Evolutionary conservation across 192 early-diverging fungal species (phyloP), one percentile per base, ranked within the genome.

Genomic region (Jimgerdemannia flammicorona): DNA sequence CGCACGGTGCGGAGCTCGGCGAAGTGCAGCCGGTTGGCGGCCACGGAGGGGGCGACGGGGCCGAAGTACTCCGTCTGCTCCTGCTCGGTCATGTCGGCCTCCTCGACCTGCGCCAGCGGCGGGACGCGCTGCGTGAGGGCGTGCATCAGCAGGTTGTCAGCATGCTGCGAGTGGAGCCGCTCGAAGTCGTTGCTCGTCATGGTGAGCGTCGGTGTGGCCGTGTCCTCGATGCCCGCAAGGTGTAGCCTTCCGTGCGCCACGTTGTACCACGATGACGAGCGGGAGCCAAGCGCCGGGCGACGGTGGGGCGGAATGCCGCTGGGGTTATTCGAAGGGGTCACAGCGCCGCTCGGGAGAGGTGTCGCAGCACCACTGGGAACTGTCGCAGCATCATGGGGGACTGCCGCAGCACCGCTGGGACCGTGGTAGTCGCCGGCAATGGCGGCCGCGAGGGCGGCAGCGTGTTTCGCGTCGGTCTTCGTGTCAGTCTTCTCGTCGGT

Each of bases 391-490:
- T n/a, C n/a, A n/a, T n/a, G n/a, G n/a, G n/a, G 68, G 10, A 1
- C 7, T 69, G 68, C 68, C 42, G 68, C 29, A n/a, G 42, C 63
- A 41, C 39, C 43, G 18, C 43, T 73, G 65, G 72, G 8, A 65
- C 70, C 10, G 71, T 73, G 11, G 73, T 69, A 39, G 75, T 75
- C 10, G 20, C 70, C 40, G 77, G 78, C 20, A 14, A 67, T 8
- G 68, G 72, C 40, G 73, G 80, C 70, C 18, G 69, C 74, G 70
- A 81, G 84, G 29, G 75, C 43, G 4, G 70, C 64, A 68, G 70
- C 40, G 42, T 66, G 64, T n/a, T 66, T 69, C 69, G n/a, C 29
- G 29, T 29, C 1, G 29, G 29, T 29, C 29, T 29, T 29, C 29
- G 0, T 1, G 29, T 29, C 29, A 29, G 29, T 29, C 29, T 29